Evolutionary conservation across 352 stramenopile species (phyloP), one percentile per base, ranked within the genome.

Genomic region (Pythium folliculosum): DNA sequence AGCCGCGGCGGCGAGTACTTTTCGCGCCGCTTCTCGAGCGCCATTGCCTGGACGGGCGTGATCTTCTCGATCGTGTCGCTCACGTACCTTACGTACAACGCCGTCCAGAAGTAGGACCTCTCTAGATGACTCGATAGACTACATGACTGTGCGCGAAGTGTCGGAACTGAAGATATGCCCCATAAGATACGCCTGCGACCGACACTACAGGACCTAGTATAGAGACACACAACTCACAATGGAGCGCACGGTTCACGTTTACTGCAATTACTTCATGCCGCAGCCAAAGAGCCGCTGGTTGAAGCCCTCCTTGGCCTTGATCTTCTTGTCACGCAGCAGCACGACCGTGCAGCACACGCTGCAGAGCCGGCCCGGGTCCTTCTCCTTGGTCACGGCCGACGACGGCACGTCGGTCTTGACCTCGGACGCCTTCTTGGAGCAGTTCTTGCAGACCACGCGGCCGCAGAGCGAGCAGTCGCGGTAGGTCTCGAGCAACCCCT

Each of bases 361-460:
- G 75, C 87, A 95, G 45, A 92, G 77, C 5, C 84, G 73, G 3
- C 80, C 85, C 37, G 75, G 71, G 22, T 90, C 81, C 61, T 90
- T 89, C 40, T 94, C 84, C 61, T 86, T 88, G 21, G 44, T 37
- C 17, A 17, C 44, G 38, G 73, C 50, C 47, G 63, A 54, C 5
- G 54, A 67, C 23, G 60, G 25, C 17, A 23, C 40, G 10, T 50
- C 50, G 17, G 79, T 77, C 40, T 87, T 86, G 58, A 92, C 78
- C 54, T 95, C 87, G 17, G 77, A 76, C 40, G 82, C 78, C 63
- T 90, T 91, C 65, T 91, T 78, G 25, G 85, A 95, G 77, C 84
- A 91, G 66, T 87, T 92, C 71, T 92, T 92, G 75, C 87, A 95
- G 27, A 91, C 79, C 0, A 81, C 73, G 50, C 87, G 87, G 21